Conservation (phyloP, 805 yeast species). For the Ogataea allantospora region DNA sequence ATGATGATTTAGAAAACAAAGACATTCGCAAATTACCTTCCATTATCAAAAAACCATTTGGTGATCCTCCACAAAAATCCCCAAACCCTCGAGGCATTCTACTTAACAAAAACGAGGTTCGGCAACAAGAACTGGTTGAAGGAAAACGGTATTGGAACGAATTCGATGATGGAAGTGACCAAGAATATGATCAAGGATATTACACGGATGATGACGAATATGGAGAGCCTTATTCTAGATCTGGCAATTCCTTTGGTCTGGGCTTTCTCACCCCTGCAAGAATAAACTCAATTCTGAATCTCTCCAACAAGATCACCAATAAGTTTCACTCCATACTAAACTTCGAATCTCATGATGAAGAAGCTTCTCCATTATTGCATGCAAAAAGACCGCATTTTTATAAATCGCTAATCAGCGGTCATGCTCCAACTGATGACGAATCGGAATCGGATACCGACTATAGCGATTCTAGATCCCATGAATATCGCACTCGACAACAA, state of each 20-base stretch:
- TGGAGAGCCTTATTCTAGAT: slow-evolving; percentile 15
- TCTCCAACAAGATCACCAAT: slow-evolving; percentile 24
- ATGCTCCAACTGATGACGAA: slow-evolving; percentile 1
- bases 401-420: slow-evolving; percentile 12
- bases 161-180: slow-evolving; percentile 62
- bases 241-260: slow-evolving; percentile 20
- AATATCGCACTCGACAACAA: slow-evolving; percentile 8
- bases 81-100: slow-evolving; percentile 26
- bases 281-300: slow-evolving; percentile 23
- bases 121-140: slow-evolving; percentile 12
- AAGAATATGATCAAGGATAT: slow-evolving; percentile 37
- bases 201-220: slow-evolving; percentile 39
- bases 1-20: slow-evolving; percentile 23
- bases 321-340: slow-evolving; percentile 4
- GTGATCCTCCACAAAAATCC: slow-evolving; percentile 3
- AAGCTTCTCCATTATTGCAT: slow-evolving; percentile 2
- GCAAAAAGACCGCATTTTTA: slow-evolving; percentile 11
- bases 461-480: slow-evolving; percentile 9
- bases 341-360: slow-evolving; percentile 2
- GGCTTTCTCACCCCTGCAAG: slow-evolving; percentile 23
- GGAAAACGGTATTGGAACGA: slow-evolving; percentile 60
- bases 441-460: slow-evolving; percentile 21
- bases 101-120: slow-evolving; percentile 30
- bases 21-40: slow-evolving; percentile 48
- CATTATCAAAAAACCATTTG: slow-evolving; percentile 10